A percentile compares a stretch with the other conserved stretches of the same genome.
These are phyloP conservation scores for Xylaria grammica DNA, from an alignment of 495 filamentous ascomycete species.

Conservation along the genomic window DNA sequence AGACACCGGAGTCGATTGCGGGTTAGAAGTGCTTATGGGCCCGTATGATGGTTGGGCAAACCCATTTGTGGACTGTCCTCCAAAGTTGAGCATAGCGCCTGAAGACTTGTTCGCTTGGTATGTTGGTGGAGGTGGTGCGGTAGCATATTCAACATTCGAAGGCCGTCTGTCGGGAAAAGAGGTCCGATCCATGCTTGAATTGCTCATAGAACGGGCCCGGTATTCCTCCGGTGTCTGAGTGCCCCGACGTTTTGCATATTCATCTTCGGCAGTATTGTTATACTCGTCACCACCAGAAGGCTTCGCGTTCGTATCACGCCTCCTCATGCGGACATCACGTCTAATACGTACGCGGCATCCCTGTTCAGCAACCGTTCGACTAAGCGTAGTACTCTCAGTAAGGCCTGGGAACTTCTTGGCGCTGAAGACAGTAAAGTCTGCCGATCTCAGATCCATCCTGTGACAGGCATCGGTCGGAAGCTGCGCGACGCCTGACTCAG, in stretches of 20 bases:
- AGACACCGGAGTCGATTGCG: slow-evolving; percentile 37
- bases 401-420: slow-evolving; percentile 99
- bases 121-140: slow-evolving; percentile 45
- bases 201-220: slow-evolving; percentile 77
- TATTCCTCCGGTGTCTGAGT: slow-evolving; percentile 69
- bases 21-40: slow-evolving; percentile 27
- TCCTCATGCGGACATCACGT: slow-evolving; percentile 95
- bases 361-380: slow-evolving; percentile 92
- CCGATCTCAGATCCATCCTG: slow-evolving; percentile 87
- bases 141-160: slow-evolving; percentile 61
- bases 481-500: slow-evolving; percentile 41
- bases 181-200: slow-evolving; percentile 63
- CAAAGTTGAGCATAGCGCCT: slow-evolving; percentile 40
- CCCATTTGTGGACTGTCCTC: slow-evolving; percentile 27
- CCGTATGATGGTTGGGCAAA: slow-evolving; percentile 37
- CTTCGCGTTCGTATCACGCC: slow-evolving; percentile 82
- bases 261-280: slow-evolving; percentile 70
- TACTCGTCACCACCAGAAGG: slow-evolving; percentile 68
- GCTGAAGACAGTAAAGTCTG: slow-evolving; percentile 87
- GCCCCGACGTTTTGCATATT: slow-evolving; percentile 59
- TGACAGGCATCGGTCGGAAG: slow-evolving; percentile 56
- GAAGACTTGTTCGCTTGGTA: slow-evolving; percentile 45
- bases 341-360: slow-evolving; percentile 96
- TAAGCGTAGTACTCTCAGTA: slow-evolving; percentile 86
- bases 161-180: slow-evolving; percentile 57